phyloP scores from a whole-genome alignment of 768 basidiomycete genomes.

The Sutorius australiensis region DNA sequence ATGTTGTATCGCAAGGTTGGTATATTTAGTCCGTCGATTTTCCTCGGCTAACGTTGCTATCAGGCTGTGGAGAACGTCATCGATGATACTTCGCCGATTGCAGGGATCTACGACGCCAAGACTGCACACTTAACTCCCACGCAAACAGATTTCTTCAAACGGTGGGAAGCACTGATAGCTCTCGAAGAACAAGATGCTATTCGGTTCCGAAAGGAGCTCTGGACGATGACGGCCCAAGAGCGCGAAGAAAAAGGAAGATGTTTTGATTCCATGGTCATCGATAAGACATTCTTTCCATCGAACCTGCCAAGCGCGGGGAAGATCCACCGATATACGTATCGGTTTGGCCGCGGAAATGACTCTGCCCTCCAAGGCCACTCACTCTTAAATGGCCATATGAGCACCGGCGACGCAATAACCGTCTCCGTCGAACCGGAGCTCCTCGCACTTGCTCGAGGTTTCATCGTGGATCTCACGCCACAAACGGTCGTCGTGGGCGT shows the following conservation, averaged over 20 bases:
- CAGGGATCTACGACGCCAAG: conserved; percentile 69
- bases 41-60: conserved; percentile 4
- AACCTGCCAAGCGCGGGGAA: conserved; percentile 37
- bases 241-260: conserved; percentile 82
- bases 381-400: conserved; percentile 77
- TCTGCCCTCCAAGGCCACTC: conserved; percentile 11
- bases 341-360: conserved; percentile 46
- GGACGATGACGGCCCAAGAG: conserved; percentile 82
- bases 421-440: conserved; percentile 85
- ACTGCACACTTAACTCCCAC: conserved; percentile 70
- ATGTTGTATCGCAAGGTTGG: conserved; percentile 89
- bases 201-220: conserved; percentile 85
- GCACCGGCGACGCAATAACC: conserved; percentile 75
- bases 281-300: conserved; percentile 36
- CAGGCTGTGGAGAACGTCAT: conserved; percentile 69
- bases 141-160: conserved; percentile 77
- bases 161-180: conserved; percentile 85
- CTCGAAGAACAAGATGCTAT: conserved; percentile 84
- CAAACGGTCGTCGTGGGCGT: conserved; percentile 70
- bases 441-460: conserved; percentile 82
- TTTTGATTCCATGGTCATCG: conserved; percentile 75
- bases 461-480: conserved; percentile 68
- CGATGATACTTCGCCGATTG: conserved; percentile 51
- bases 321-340: conserved; percentile 79
- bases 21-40: neutral